Percentiles rank a stretch among this genome's conserved stretches.
These are phyloP conservation scores for Debaryomyces tyrocola DNA, from an alignment of 805 yeast species.

Conservation along the genomic window DNA sequence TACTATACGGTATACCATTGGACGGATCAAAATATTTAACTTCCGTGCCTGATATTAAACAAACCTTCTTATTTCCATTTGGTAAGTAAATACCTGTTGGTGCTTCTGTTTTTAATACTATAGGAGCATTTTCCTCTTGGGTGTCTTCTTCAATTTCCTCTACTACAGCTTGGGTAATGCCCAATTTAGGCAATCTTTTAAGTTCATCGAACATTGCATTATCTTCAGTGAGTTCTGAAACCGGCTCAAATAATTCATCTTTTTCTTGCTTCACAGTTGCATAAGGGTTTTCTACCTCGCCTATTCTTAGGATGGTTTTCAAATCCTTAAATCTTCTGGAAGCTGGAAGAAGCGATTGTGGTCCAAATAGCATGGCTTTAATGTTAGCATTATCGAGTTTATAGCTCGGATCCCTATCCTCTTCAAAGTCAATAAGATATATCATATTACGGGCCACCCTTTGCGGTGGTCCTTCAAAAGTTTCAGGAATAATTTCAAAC, in stretches of 20 bases:
- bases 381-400: slow-evolving; percentile 27
- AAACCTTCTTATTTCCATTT: slow-evolving; percentile 63
- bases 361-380: slow-evolving; percentile 55
- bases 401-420: slow-evolving; percentile 16
- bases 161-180: slow-evolving; percentile 47
- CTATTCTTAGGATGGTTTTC: slow-evolving; percentile 50
- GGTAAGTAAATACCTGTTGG: slow-evolving; percentile 74
- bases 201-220: slow-evolving; percentile 42
- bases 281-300: slow-evolving; percentile 38
- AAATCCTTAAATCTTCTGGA: slow-evolving; percentile 54
- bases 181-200: slow-evolving; percentile 59
- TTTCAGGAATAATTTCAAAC: slow-evolving; percentile 11
- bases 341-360: slow-evolving; percentile 52
- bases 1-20: slow-evolving; percentile 82
- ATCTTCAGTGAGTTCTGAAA: slow-evolving; percentile 33
- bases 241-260: slow-evolving; percentile 35
- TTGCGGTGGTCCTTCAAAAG: slow-evolving; percentile 70
- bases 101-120: slow-evolving; percentile 60
- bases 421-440: slow-evolving; percentile 50
- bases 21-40: slow-evolving; percentile 87
- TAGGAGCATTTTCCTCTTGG: slow-evolving; percentile 43
- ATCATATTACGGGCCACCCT: slow-evolving; percentile 56
- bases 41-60: slow-evolving; percentile 74
- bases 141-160: slow-evolving; percentile 45
- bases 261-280: slow-evolving; percentile 30